phyloP scores from a whole-genome alignment of 768 basidiomycete species.

The Macrolepiota fuliginosa region DNA sequence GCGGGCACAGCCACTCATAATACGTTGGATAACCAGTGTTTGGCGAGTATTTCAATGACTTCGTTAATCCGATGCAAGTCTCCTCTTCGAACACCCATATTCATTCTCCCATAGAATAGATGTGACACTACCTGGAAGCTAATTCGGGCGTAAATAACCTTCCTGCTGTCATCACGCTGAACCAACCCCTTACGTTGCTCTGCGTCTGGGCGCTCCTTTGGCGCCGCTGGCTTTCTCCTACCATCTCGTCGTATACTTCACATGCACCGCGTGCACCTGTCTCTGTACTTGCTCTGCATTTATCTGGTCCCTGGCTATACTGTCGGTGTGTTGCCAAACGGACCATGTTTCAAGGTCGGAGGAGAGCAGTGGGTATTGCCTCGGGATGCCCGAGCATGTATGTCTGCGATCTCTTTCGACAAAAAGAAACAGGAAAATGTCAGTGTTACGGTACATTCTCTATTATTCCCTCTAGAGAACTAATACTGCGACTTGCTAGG shows the following conservation, averaged over 20 bases:
- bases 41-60: too few species aligned
- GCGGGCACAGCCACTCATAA: too few species aligned
- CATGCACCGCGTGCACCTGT: background rate
- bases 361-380: constrained; percentile 57
- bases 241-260: background rate
- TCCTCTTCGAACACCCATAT: too few species aligned
- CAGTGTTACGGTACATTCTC: constrained; percentile 13
- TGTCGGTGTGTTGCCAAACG: background rate
- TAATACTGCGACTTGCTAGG: constrained; percentile 26
- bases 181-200: too few species aligned
- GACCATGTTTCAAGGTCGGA: constrained; percentile 44
- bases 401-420: constrained; percentile 47
- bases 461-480: background rate
- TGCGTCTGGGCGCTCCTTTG: background rate
- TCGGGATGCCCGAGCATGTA: constrained; percentile 47
- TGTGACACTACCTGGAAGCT: too few species aligned
- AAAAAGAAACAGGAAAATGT: constrained; percentile 49
- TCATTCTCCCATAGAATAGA: too few species aligned
- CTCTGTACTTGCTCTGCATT: background rate
- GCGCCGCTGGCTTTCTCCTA: background rate
- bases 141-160: too few species aligned
- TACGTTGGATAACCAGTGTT: too few species aligned
- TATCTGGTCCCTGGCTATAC: background rate
- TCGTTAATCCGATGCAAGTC: too few species aligned
- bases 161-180: too few species aligned